Percentiles rank a stretch among this genome's conserved stretches.
Conservation (phyloP, 2,329 filamentous ascomycete species). For the Pseudocercospora fijiensis region DNA sequence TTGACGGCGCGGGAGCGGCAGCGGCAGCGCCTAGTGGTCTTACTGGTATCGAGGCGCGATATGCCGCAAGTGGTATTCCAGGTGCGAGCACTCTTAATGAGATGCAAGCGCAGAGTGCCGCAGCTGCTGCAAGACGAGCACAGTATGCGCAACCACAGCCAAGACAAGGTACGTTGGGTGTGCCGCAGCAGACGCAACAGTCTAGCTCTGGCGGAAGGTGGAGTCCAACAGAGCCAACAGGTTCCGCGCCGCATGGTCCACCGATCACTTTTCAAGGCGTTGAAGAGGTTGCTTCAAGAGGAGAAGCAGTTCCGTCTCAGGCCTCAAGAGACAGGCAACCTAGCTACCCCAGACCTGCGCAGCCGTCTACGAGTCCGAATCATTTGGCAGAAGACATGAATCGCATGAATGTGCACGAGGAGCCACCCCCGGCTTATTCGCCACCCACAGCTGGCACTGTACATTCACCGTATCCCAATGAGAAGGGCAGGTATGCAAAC, state of each 20-base stretch:
- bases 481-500: conserved; percentile 64
- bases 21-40: conserved; percentile 28
- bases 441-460: conserved; percentile 43
- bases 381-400: conserved; percentile 80
- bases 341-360: conserved; percentile 42
- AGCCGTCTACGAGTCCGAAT: conserved; percentile 42
- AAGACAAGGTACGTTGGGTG: conserved; percentile 46
- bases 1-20: conserved; percentile 48
- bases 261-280: conserved; percentile 89
- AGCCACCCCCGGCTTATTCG: conserved; percentile 93
- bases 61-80: conserved; percentile 86
- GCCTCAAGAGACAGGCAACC: conserved; percentile 19
- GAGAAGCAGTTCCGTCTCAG: conserved; percentile 24
- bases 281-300: conserved; percentile 58
- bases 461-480: conserved; percentile 66
- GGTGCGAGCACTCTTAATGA: conserved; percentile 79
- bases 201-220: conserved; percentile 66
- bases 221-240: conserved; percentile 91
- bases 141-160: conserved; percentile 61
- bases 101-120: conserved; percentile 72
- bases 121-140: conserved; percentile 75
- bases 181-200: conserved; percentile 35
- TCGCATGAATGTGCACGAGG: conserved; percentile 74
- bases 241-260: conserved; percentile 81
- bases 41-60: conserved; percentile 85